Evolutionary conservation across 148 eudicot species (phyloP).

Genomic region (Vaccinium myrtillus): DNA sequence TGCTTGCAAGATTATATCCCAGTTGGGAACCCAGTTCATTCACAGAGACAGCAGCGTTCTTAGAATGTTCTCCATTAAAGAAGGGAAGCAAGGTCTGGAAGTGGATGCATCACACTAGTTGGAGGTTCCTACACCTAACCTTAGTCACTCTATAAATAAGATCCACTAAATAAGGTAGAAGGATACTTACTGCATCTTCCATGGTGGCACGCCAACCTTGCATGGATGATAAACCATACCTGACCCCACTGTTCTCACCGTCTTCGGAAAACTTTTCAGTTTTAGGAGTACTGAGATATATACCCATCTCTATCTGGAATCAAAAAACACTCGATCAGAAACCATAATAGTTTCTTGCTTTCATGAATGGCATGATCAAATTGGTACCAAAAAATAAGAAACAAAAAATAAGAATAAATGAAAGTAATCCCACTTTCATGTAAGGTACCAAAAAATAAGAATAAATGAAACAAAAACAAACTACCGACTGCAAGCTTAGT

Average conservation of each 20-base stretch:
- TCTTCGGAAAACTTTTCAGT: slow-evolving; percentile 96
- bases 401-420: no score
- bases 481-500: not conserved
- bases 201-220: slow-evolving; percentile 99
- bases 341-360: not conserved
- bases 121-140: not conserved
- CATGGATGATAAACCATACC: slow-evolving; percentile 92
- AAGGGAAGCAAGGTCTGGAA: no score
- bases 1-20: no score
- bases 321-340: slow-evolving; percentile 16
- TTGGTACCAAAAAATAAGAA: no score
- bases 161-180: not conserved
- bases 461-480: not conserved
- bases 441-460: no score
- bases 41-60: no score
- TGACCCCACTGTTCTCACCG: slow-evolving; percentile 67
- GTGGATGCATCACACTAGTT: no score
- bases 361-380: not conserved
- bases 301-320: slow-evolving; percentile 72
- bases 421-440: no score
- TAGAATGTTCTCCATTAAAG: no score
- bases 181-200: slow-evolving; percentile 96
- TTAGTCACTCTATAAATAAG: not conserved
- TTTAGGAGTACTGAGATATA: slow-evolving; percentile 89
- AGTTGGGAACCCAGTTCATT: no score